phyloP scores from a whole-genome alignment of 129 eudicot genomes.

The Smallanthus sonchifolius region DNA sequence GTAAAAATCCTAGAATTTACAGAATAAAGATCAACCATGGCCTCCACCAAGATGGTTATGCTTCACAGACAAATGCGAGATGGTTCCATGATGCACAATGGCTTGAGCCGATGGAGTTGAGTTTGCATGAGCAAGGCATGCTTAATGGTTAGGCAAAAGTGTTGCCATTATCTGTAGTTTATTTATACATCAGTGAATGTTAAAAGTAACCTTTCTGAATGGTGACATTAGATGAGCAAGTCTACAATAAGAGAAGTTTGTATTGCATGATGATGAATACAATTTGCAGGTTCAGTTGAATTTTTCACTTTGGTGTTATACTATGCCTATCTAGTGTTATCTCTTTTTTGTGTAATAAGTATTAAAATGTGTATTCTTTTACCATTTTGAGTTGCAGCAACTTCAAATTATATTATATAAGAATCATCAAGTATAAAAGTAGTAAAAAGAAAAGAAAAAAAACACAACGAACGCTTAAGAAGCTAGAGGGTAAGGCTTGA shows the following conservation, averaged over 20 bases:
- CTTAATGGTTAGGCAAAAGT: neutral
- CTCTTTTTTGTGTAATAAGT: too few relatives aligned
- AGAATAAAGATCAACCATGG: constrained; percentile 1
- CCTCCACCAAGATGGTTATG: constrained; percentile 6
- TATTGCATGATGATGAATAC: too few relatives aligned
- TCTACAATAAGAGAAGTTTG: neutral
- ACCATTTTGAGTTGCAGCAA: too few relatives aligned
- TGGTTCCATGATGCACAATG: constrained; percentile 2
- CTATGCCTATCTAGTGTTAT: too few relatives aligned
- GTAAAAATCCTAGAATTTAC: constrained; percentile 2
- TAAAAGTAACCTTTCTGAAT: neutral
- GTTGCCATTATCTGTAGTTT: neutral
- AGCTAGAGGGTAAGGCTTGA: too few relatives aligned
- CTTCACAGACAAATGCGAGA: neutral
- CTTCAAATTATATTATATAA: too few relatives aligned
- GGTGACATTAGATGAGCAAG: neutral
- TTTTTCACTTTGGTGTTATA: too few relatives aligned
- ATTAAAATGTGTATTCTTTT: too few relatives aligned
- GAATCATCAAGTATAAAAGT: too few relatives aligned
- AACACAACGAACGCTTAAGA: too few relatives aligned
- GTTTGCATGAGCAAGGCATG: neutral
- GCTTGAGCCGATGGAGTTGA: constrained; percentile 9
- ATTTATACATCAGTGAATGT: neutral
- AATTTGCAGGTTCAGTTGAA: too few relatives aligned
- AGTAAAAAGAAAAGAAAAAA: too few relatives aligned